Conservation (phyloP, 129 eudicot species). For the Saposhnikovia divaricata region DNA sequence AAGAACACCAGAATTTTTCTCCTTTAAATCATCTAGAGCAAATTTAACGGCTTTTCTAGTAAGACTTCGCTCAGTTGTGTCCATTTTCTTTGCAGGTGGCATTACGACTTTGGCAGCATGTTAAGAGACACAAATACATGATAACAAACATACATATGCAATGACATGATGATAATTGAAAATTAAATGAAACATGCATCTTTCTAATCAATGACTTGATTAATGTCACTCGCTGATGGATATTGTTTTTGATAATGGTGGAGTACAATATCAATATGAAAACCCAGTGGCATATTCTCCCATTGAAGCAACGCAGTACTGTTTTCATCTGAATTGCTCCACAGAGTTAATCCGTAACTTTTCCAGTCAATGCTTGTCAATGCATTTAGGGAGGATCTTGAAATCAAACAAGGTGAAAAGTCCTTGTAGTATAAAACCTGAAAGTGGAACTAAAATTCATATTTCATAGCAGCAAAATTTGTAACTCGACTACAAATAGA, state of each 20-base stretch:
- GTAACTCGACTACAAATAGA: background rate
- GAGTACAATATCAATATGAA: slow-evolving; percentile 64
- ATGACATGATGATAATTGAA: background rate
- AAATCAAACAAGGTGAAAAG: slow-evolving; percentile 44
- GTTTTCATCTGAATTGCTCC: slow-evolving; percentile 40
- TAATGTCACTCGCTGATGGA: slow-evolving; percentile 29
- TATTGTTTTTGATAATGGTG: slow-evolving; percentile 59
- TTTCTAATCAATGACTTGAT: background rate
- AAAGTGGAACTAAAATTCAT: slow-evolving; percentile 18
- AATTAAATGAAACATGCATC: background rate
- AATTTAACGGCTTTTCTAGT: slow-evolving; percentile 54
- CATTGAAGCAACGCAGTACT: slow-evolving; percentile 58
- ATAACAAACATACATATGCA: slow-evolving; percentile 6
- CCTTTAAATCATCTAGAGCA: slow-evolving; percentile 73
- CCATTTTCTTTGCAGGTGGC: slow-evolving; percentile 24
- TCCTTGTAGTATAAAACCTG: slow-evolving; percentile 83
- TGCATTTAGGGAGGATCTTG: slow-evolving; percentile 50
- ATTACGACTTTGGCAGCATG: slow-evolving; percentile 31
- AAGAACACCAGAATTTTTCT: slow-evolving; percentile 58
- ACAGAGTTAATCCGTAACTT: slow-evolving; percentile 54
- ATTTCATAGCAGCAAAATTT: background rate
- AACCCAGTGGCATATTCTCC: slow-evolving; percentile 63
- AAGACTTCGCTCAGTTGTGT: slow-evolving; percentile 31
- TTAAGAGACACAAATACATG: slow-evolving; percentile 37
- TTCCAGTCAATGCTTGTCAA: slow-evolving; percentile 67